These are phyloP conservation scores for Chlamydomonas sp. DNA, from an alignment of 139 green algal species.

Conservation along the genomic window DNA sequence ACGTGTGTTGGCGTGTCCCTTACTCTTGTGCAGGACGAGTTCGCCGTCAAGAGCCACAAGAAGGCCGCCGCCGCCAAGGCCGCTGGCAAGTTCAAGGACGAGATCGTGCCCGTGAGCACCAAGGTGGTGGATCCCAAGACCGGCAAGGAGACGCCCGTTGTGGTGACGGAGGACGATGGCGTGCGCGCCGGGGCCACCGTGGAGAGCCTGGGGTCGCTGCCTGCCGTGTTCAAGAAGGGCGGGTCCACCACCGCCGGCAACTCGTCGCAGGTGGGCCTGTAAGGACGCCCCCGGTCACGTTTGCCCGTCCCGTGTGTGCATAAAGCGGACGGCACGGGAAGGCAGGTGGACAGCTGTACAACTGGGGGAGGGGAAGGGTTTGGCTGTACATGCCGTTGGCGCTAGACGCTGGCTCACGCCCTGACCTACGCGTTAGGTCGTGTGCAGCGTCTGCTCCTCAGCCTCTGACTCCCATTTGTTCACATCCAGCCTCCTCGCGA, in stretches of 20 bases:
- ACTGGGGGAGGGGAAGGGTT: too few species aligned
- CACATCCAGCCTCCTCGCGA: too few species aligned
- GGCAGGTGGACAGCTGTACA: too few species aligned
- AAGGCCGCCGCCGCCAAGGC: slow-evolving; percentile 85
- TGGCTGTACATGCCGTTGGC: too few species aligned
- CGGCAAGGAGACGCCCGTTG: slow-evolving; percentile 76
- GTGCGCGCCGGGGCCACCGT: slow-evolving; percentile 83
- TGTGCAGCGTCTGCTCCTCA: too few species aligned
- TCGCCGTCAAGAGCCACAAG: slow-evolving; percentile 82
- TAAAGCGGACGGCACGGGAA: neutral
- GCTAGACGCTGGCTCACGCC: too few species aligned
- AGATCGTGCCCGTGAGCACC: slow-evolving; percentile 97
- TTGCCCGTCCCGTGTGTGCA: neutral
- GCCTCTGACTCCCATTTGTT: too few species aligned
- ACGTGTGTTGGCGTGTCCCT: neutral
- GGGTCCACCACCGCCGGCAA: slow-evolving; percentile 96
- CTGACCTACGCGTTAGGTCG: too few species aligned
- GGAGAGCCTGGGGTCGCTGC: slow-evolving; percentile 73
- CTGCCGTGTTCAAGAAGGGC: slow-evolving; percentile 93
- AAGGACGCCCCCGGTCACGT: neutral
- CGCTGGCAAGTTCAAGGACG: slow-evolving; percentile 88
- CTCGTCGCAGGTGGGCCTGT: slow-evolving; percentile 81
- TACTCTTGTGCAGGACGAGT: slow-evolving; percentile 81
- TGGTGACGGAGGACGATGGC: slow-evolving; percentile 91
- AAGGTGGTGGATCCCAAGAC: slow-evolving; percentile 86